phyloP scores from a whole-genome alignment of 1,139 yeast species.

The Kodamaea sp. region DNA sequence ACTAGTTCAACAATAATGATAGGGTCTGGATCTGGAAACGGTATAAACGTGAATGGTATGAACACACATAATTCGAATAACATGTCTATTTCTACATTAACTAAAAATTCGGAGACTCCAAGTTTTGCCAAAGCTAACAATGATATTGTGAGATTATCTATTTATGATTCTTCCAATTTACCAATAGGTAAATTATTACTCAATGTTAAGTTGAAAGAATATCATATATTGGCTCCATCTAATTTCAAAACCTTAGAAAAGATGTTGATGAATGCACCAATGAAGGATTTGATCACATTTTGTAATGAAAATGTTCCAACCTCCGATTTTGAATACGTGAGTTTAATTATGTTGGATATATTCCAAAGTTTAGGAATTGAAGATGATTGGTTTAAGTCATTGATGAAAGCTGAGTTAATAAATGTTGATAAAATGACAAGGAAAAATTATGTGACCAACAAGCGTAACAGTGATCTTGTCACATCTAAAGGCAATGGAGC shows the following conservation, averaged over 20 bases:
- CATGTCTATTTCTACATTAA: slow-evolving; percentile 9
- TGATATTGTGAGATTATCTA: slow-evolving; percentile 41
- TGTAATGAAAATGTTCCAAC: slow-evolving; percentile 42
- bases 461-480: slow-evolving; percentile 16
- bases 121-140: slow-evolving; percentile 13
- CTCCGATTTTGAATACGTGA: slow-evolving; percentile 50
- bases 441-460: slow-evolving; percentile 32
- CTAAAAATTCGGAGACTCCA: slow-evolving; percentile 4
- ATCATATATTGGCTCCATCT: slow-evolving; percentile 55
- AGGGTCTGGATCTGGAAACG: slow-evolving; percentile 26
- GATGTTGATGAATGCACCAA: slow-evolving; percentile 50
- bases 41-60: slow-evolving; percentile 22
- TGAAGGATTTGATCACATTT: slow-evolving; percentile 47
- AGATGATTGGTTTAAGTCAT: slow-evolving; percentile 62
- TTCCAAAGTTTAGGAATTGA: slow-evolving; percentile 63
- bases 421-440: slow-evolving; percentile 45
- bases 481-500: background rate
- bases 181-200: slow-evolving; percentile 60
- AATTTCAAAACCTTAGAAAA: slow-evolving; percentile 60
- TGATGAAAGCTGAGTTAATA: slow-evolving; percentile 63
- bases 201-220: slow-evolving; percentile 50
- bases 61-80: slow-evolving; percentile 11
- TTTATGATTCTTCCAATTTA: slow-evolving; percentile 39
- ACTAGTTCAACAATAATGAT: slow-evolving; percentile 38
- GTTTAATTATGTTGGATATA: slow-evolving; percentile 57